phyloP scores from a whole-genome alignment of 108 stramenopile genomes.

The Cyclotella cryptica region DNA sequence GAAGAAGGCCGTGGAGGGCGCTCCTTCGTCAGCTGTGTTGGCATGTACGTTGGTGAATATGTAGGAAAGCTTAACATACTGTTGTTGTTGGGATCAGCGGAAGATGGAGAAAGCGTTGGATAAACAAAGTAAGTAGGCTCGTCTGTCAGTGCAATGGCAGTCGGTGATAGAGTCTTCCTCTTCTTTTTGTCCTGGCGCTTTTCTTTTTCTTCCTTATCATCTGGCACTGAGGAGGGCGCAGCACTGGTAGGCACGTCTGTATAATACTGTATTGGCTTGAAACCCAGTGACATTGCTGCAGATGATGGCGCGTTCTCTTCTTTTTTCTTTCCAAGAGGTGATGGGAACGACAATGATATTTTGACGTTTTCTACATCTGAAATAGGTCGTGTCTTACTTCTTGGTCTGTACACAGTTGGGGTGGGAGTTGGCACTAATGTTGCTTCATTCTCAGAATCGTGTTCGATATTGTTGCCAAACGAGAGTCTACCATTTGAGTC shows the following conservation, averaged over 20 bases:
- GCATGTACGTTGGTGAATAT: slow-evolving; percentile 18
- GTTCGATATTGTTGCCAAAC: not conserved
- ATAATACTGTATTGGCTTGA: not conserved
- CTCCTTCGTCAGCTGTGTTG: slow-evolving; percentile 5
- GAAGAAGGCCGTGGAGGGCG: not conserved
- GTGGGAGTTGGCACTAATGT: not conserved
- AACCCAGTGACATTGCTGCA: not conserved
- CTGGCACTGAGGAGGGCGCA: not conserved
- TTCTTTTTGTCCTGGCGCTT: not conserved
- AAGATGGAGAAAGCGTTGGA: slow-evolving; percentile 15
- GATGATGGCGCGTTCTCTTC: not conserved
- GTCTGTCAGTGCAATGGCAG: not conserved
- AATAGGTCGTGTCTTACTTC: not conserved
- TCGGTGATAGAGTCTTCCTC: slow-evolving; percentile 3
- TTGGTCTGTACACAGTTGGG: not conserved
- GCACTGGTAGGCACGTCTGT: not conserved
- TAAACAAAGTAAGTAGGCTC: slow-evolving; percentile 26
- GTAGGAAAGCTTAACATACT: slow-evolving; percentile 4
- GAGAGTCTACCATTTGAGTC: not conserved
- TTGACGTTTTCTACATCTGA: not conserved
- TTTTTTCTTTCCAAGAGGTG: not conserved
- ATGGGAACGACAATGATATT: not conserved
- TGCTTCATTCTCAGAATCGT: not conserved
- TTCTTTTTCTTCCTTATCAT: not conserved
- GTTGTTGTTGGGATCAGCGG: not conserved